Percentiles rank a stretch among this genome's conserved stretches.
Conservation (phyloP, 805 yeast genomes). For the Starmerella vitae region DNA sequence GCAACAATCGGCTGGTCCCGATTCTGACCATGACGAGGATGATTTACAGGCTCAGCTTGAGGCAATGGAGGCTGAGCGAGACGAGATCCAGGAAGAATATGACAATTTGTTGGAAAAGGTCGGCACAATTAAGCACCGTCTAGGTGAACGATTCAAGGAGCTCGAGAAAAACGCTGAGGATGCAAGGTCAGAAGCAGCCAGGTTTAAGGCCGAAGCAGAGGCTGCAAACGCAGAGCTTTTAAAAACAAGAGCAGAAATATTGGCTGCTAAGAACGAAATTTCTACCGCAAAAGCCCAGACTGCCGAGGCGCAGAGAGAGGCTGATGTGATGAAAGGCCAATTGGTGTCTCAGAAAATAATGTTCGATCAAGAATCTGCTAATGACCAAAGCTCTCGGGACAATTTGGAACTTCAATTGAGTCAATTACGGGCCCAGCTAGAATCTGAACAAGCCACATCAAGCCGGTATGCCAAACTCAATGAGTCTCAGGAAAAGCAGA, state of each 20-base stretch:
- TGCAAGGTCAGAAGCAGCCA: slow-evolving; percentile 4
- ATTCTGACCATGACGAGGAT: neutral
- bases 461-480: neutral
- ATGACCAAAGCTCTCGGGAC: slow-evolving; percentile 8
- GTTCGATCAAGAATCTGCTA: slow-evolving; percentile 14
- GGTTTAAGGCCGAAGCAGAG: neutral
- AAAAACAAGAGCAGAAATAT: slow-evolving; percentile 12
- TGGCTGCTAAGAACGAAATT: neutral
- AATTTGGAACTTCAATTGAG: slow-evolving; percentile 19
- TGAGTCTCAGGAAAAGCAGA: slow-evolving; percentile 21
- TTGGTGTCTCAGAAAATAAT: slow-evolving; percentile 14
- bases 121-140: slow-evolving; percentile 27
- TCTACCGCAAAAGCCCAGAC: neutral
- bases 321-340: slow-evolving; percentile 6
- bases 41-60: slow-evolving; percentile 25
- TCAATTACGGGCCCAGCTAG: slow-evolving; percentile 26
- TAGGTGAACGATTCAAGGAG: slow-evolving; percentile 33
- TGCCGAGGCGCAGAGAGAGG: slow-evolving; percentile 2
- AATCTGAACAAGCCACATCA: neutral
- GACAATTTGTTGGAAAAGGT: slow-evolving; percentile 29
- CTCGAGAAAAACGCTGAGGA: slow-evolving; percentile 27
- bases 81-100: slow-evolving; percentile 32
- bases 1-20: too few species aligned
- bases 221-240: slow-evolving; percentile 27
- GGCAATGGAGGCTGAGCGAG: slow-evolving; percentile 35